Evolutionary conservation across 257 asterid genomes (phyloP).

Genomic region (Solanum paucissectum): DNA sequence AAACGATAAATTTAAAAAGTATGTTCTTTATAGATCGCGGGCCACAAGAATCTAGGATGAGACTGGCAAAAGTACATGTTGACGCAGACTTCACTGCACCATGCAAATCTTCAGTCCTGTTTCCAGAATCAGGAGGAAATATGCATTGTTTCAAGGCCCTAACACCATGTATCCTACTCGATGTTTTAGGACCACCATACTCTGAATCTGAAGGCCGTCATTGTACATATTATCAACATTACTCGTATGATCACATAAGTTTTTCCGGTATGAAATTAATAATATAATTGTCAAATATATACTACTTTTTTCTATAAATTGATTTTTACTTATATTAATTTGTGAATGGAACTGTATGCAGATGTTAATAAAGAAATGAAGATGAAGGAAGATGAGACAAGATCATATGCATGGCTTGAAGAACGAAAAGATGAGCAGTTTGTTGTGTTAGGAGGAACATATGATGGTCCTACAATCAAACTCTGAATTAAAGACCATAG

Average conservation of each 20-base stretch:
- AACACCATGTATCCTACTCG: slow-evolving; percentile 24
- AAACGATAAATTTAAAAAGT: not conserved
- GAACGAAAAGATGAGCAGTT: slow-evolving; percentile 9
- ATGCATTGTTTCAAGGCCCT: slow-evolving; percentile 23
- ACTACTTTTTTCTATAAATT: too few species aligned
- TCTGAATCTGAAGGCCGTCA: slow-evolving; percentile 13
- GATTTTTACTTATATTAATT: not conserved
- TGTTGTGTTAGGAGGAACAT: not conserved
- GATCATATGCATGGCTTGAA: slow-evolving; percentile 16
- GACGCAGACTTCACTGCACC: slow-evolving; percentile 12
- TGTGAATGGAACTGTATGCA: not conserved
- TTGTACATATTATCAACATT: slow-evolving; percentile 12
- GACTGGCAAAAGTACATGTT: slow-evolving; percentile 10
- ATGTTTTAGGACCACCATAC: slow-evolving; percentile 26
- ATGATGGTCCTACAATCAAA: not conserved
- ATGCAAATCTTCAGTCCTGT: slow-evolving; percentile 12
- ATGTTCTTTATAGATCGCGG: not conserved
- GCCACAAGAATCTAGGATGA: not conserved
- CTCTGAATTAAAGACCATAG: not conserved
- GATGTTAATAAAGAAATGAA: not conserved
- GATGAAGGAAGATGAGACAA: not conserved
- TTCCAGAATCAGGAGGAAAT: slow-evolving; percentile 26
- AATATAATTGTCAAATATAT: too few species aligned
- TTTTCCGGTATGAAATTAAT: slow-evolving; percentile 2
- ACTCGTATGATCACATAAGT: not conserved